A percentile compares a stretch with the other conserved stretches of the same genome.
Evolutionary conservation across 2,329 filamentous ascomycete species (phyloP).

Genomic region (Ustulina deusta): DNA sequence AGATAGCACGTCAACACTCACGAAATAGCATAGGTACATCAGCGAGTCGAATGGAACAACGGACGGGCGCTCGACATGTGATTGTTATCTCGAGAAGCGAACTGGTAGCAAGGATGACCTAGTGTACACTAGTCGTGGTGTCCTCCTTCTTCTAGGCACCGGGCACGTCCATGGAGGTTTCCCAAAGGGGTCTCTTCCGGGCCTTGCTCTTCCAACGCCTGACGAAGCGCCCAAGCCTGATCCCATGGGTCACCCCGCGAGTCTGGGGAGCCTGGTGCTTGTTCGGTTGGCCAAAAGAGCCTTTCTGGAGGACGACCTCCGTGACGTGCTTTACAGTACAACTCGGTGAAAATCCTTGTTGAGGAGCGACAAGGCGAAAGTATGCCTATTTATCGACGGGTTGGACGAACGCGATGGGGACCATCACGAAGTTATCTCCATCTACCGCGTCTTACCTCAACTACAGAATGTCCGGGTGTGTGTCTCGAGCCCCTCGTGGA

Average conservation of each 20-base stretch:
- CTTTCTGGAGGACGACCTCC: neutral
- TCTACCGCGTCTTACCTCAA: neutral
- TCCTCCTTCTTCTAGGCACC: conserved; percentile 14
- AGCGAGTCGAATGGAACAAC: neutral
- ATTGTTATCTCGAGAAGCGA: neutral
- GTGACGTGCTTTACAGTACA: neutral
- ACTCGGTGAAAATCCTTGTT: neutral
- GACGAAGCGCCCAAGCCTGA: neutral
- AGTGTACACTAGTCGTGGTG: neutral
- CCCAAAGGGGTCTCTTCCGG: neutral
- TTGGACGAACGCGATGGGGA: neutral
- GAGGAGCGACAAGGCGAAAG: neutral
- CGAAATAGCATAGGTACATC: neutral
- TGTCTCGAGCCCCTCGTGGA: conserved; percentile 19
- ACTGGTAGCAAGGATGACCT: neutral
- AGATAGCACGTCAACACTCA: neutral
- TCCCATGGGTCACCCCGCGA: neutral
- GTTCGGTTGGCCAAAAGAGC: neutral
- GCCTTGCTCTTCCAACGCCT: neutral
- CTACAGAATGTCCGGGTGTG: conserved; percentile 12
- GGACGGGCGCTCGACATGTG: neutral
- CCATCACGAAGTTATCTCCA: neutral
- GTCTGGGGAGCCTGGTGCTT: neutral
- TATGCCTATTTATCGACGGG: neutral
- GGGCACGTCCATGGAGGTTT: neutral